These are phyloP conservation scores for Fraxinus americana DNA, from an alignment of 257 asterid genomes.

Conservation along the genomic window DNA sequence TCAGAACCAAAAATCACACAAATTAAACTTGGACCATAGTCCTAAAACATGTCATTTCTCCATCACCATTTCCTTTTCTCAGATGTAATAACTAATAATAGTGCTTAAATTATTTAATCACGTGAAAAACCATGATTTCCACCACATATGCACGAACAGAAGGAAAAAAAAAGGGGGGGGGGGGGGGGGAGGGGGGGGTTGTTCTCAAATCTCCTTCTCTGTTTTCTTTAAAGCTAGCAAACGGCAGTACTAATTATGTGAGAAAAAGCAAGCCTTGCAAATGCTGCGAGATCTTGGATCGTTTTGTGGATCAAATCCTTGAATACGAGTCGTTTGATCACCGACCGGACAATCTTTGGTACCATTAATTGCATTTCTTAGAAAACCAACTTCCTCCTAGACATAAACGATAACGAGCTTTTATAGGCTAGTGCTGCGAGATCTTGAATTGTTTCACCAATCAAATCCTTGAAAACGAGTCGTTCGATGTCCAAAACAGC, in stretches of 20 bases:
- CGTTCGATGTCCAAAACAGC: conserved; percentile 80
- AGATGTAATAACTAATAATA: conserved; percentile 5
- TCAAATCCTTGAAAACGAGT: conserved; percentile 76
- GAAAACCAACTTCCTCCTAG: conserved; percentile 80
- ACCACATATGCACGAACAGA: conserved; percentile 38
- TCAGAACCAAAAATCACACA: background rate
- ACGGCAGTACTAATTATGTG: conserved; percentile 10
- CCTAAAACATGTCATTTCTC: conserved; percentile 19
- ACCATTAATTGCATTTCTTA: conserved; percentile 11
- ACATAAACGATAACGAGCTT: conserved; percentile 30
- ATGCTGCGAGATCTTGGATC: conserved; percentile 64
- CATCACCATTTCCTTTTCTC: background rate
- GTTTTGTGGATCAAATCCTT: conserved; percentile 74
- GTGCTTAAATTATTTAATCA: conserved; percentile 19
- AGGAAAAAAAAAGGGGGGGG: conserved; percentile 3
- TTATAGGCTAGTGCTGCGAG: conserved; percentile 54
- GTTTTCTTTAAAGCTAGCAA: conserved; percentile 32
- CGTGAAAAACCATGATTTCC: conserved; percentile 41
- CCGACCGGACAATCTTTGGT: background rate
- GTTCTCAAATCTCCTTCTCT: conserved; percentile 5
- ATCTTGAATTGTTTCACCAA: conserved; percentile 70
- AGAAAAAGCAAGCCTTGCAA: conserved; percentile 30
- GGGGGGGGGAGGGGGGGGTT: too few species aligned
- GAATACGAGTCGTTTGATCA: conserved; percentile 66
- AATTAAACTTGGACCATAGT: conserved; percentile 12